These are phyloP conservation scores for Hymenoscyphus linearis DNA, from an alignment of 2,329 filamentous ascomycete genomes.

Conservation along the genomic window DNA sequence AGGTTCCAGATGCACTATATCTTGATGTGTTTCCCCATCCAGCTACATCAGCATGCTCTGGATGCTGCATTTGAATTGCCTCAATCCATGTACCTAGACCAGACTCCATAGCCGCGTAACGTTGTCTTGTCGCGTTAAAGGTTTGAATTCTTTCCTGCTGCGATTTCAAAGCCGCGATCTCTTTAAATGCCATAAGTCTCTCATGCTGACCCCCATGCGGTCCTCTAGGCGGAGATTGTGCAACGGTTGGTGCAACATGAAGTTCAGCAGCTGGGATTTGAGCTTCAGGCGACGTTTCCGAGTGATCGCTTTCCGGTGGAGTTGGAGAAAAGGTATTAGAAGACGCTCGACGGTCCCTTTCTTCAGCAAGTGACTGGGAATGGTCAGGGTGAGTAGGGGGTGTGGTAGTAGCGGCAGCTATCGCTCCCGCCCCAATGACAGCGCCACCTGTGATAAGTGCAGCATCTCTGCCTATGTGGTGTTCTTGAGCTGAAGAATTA, in stretches of 20 bases:
- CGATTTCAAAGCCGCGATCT: conserved; percentile 68
- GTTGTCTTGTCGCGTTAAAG: conserved; percentile 66
- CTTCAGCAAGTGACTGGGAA: conserved; percentile 40
- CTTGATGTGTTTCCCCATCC: conserved; percentile 16
- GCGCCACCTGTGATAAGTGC: conserved; percentile 15
- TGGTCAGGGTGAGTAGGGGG: conserved; percentile 10
- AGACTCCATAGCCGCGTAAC: conserved; percentile 68
- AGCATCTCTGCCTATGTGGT: conserved; percentile 16
- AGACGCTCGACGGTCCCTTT: conserved; percentile 38
- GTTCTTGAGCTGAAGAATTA: neutral
- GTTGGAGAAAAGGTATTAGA: conserved; percentile 35
- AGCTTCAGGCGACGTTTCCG: conserved; percentile 25
- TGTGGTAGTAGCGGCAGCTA: conserved; percentile 3
- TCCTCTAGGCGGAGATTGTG: neutral
- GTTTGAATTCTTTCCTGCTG: conserved; percentile 64
- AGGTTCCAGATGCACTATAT: conserved; percentile 11
- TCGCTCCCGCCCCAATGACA: conserved; percentile 7
- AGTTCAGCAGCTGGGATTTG: conserved; percentile 14
- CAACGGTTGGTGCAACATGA: conserved; percentile 10
- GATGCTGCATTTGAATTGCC: conserved; percentile 40
- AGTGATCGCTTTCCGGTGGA: conserved; percentile 38
- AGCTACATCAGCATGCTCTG: conserved; percentile 42
- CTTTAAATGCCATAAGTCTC: conserved; percentile 49
- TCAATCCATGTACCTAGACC: conserved; percentile 61
- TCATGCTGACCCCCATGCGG: neutral